A percentile compares a stretch with the other conserved stretches of the same genome.
Conservation (phyloP, 208 protist genomes). For the Trypanosoma melophagium region DNA sequence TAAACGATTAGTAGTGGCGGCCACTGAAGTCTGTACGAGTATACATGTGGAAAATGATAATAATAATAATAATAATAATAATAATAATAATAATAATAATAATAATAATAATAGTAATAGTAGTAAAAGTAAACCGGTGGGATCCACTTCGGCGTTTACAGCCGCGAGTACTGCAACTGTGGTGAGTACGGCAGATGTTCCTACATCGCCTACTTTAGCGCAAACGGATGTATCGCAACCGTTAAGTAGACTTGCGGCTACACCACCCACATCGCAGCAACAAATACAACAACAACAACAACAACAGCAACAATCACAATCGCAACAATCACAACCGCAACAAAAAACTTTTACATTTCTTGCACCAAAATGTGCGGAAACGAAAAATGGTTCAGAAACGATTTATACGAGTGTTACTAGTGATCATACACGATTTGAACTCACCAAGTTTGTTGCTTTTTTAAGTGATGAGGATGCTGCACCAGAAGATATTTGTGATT, state of each 20-base stretch:
- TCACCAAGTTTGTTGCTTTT: conserved; percentile 83
- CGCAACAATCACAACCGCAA: conserved; percentile 1
- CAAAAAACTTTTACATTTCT: conserved; percentile 16
- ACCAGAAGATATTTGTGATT: conserved; percentile 80
- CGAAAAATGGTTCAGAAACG: conserved; percentile 65
- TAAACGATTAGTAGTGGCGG: conserved; percentile 69
- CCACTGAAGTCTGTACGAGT: conserved; percentile 53
- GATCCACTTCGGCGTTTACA: no score
- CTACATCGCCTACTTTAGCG: no score
- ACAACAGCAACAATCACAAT: background rate
- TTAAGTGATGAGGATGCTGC: conserved; percentile 74
- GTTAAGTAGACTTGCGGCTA: no score
- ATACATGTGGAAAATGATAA: conserved; percentile 14
- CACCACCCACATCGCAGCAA: no score
- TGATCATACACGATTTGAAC: conserved; percentile 59
- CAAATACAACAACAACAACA: background rate
- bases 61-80: conserved; percentile 13
- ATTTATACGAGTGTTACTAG: conserved; percentile 81
- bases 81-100: no score
- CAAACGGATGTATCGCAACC: no score
- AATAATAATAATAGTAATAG: no score
- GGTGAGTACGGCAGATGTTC: no score
- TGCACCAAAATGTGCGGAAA: conserved; percentile 39
- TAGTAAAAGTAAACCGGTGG: no score
- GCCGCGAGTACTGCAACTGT: no score